Evolutionary conservation across 1,139 yeast species (phyloP).

Genomic region (Hansenula sp.): DNA sequence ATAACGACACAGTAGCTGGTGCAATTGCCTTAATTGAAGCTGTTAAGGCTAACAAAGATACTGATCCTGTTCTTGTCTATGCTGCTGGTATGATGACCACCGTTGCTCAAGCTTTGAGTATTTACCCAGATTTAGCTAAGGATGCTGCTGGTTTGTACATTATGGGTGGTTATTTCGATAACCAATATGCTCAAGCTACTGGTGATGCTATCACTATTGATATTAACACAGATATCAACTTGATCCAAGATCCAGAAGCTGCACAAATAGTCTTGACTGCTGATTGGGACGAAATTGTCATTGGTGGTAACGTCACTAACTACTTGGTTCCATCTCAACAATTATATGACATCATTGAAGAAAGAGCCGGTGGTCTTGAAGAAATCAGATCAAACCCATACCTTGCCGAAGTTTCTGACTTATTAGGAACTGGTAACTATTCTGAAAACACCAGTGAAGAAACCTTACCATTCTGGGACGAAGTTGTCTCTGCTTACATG

Average conservation of each 20-base stretch:
- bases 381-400: conserved; percentile 25
- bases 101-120: conserved; percentile 36
- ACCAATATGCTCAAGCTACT: conserved; percentile 32
- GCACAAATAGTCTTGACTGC: conserved; percentile 38
- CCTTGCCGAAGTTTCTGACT: conserved; percentile 23
- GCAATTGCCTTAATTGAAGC: conserved; percentile 36
- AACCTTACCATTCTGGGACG: conserved; percentile 38
- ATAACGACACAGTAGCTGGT: conserved; percentile 28
- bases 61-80: conserved; percentile 29
- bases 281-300: conserved; percentile 31
- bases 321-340: conserved; percentile 34
- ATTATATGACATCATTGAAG: conserved; percentile 30
- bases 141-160: conserved; percentile 36
- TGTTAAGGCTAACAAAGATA: conserved; percentile 30
- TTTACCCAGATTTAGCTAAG: conserved; percentile 34
- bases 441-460: conserved; percentile 26
- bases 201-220: conserved; percentile 30
- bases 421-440: conserved; percentile 32
- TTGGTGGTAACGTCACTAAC: conserved; percentile 40
- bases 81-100: conserved; percentile 40
- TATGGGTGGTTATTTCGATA: conserved; percentile 40
- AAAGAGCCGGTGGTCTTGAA: conserved; percentile 29
- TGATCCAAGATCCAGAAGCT: conserved; percentile 40
- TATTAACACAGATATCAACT: conserved; percentile 37
- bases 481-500: conserved; percentile 33